Conservation (phyloP, 225 moss, liverwort and hornwort genomes). For the Polytrichum formosum region DNA sequence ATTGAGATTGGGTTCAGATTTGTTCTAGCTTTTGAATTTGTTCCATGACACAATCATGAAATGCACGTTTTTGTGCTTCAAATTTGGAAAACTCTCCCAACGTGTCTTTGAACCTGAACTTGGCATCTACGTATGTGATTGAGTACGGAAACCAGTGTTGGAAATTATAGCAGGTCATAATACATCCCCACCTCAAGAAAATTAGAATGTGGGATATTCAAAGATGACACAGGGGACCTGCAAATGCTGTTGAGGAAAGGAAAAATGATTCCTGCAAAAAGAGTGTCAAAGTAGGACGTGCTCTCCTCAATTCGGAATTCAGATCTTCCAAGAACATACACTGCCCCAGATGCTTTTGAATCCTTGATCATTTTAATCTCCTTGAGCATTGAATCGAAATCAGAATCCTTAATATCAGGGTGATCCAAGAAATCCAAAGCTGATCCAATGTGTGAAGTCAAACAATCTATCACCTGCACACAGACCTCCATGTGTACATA, state of each 20-base stretch:
- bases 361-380: conserved; percentile 49
- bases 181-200: conserved; percentile 78
- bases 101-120: too few relatives aligned
- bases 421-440: conserved; percentile 25
- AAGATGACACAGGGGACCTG: conserved; percentile 57
- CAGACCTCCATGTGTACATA: not conserved
- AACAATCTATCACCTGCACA: conserved; percentile 34
- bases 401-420: not conserved
- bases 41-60: too few relatives aligned
- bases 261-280: conserved; percentile 59
- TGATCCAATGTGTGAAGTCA: conserved; percentile 42
- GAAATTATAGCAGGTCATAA: conserved; percentile 47
- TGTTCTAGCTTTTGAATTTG: too few relatives aligned
- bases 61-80: too few relatives aligned
- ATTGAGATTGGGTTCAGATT: too few relatives aligned
- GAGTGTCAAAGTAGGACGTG: conserved; percentile 25
- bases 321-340: conserved; percentile 74
- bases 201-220: conserved; percentile 64
- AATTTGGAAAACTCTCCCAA: too few relatives aligned
- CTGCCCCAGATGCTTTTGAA: conserved; percentile 62
- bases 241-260: conserved; percentile 72
- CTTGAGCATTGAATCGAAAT: conserved; percentile 17
- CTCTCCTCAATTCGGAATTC: conserved; percentile 54
- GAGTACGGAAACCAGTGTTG: too few relatives aligned
- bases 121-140: too few relatives aligned